Percentiles rank a stretch among this genome's conserved stretches.
Conservation (phyloP, 2,329 filamentous ascomycete genomes). For the Nigrospora oryzae region DNA sequence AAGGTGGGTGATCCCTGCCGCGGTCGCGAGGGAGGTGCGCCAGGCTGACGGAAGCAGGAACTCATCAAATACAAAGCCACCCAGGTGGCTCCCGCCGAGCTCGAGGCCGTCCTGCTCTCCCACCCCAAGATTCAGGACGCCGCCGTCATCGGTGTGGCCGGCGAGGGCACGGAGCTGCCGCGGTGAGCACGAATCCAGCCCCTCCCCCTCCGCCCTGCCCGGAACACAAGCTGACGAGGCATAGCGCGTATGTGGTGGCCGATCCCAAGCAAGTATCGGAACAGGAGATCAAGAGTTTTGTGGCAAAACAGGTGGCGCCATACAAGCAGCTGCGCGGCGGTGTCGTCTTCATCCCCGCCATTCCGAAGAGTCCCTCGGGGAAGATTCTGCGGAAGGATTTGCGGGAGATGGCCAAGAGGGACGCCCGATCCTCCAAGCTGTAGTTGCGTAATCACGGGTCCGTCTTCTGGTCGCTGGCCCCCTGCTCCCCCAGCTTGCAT, state of each 20-base stretch:
- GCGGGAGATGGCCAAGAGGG: constrained; percentile 16
- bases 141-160: constrained; percentile 46
- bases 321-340: constrained; percentile 26
- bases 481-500: too few relatives aligned
- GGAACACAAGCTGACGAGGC: background rate
- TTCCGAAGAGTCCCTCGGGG: constrained; percentile 26
- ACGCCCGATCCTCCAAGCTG: constrained; percentile 10
- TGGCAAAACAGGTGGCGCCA: constrained; percentile 15
- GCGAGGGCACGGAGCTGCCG: constrained; percentile 29
- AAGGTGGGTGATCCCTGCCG: constrained; percentile 32
- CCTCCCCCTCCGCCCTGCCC: constrained; percentile 15
- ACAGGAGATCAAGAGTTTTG: constrained; percentile 13
- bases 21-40: background rate
- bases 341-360: constrained; percentile 22
- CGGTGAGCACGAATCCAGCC: constrained; percentile 38
- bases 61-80: constrained; percentile 41
- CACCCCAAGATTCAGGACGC: constrained; percentile 32
- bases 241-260: constrained; percentile 16
- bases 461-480: too few relatives aligned
- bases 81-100: constrained; percentile 52
- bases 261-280: constrained; percentile 12
- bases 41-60: constrained; percentile 37
- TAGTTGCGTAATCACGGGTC: background rate
- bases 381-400: constrained; percentile 25
- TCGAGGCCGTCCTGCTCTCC: constrained; percentile 28